phyloP scores from a whole-genome alignment of 257 asterid genomes.

The Jasminum sambac region DNA sequence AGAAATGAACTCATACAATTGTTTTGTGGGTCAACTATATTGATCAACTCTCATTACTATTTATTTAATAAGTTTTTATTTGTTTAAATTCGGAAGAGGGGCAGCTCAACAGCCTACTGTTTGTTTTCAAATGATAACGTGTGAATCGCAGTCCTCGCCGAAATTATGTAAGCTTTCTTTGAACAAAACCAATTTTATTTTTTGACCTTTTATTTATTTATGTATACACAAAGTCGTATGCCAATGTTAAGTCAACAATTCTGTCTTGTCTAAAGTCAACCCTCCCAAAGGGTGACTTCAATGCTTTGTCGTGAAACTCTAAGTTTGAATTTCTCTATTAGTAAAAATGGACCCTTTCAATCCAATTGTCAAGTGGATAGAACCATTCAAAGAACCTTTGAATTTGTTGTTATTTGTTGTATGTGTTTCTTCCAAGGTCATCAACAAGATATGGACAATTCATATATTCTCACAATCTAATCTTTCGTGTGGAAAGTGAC shows the following conservation, averaged over 20 bases:
- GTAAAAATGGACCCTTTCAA: no score
- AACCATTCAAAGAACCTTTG: not conserved
- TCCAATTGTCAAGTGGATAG: not conserved
- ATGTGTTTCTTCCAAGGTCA: not conserved
- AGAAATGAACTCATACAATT: not conserved
- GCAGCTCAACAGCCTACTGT: not conserved
- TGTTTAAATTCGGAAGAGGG: not conserved
- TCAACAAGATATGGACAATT: no score
- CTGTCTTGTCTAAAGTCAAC: not conserved
- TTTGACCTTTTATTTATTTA: not conserved
- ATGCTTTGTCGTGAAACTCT: not conserved
- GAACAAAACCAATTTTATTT: not conserved
- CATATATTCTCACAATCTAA: no score
- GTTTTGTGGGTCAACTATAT: slow-evolving; percentile 12
- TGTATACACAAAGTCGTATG: not conserved
- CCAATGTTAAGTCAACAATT: not conserved
- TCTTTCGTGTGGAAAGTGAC: no score
- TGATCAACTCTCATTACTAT: slow-evolving; percentile 5
- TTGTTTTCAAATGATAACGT: not conserved
- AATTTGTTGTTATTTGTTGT: not conserved
- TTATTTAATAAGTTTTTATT: not conserved
- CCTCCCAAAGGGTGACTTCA: not conserved
- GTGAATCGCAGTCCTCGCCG: slow-evolving; percentile 2
- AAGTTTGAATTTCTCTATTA: no score
- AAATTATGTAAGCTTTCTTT: not conserved